Base-by-base conservation (phyloP, 1,139 yeast species). In the Hyphopichia pseudoburtonii region DNA sequence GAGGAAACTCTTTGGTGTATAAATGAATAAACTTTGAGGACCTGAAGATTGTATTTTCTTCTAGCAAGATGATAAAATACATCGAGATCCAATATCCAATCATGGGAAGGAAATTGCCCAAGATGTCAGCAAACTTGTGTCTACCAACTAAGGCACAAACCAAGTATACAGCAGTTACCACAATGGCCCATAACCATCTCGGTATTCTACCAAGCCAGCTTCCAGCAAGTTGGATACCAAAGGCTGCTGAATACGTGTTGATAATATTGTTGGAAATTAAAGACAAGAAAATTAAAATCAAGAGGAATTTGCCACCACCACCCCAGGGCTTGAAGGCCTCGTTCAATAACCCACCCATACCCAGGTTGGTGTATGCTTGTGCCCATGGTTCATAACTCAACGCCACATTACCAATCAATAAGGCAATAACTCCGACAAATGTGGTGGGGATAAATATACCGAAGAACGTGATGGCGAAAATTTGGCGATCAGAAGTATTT, bases 1-100 rank as follows among this genome's bases (percentile, higher is more conserved):
- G 23, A 7, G 19, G 18, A 44, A 81, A 76, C 47, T 84, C 92
- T 41, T 66, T 66, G 6, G 71, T 68, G 57, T 67, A 84, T 33
- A 82, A 56, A 43, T 72, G 69, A 27, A 64, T 54, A 42, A 80
- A 71, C 30, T 65, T 54, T 28, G 66, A 59, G 2, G 81, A 72
- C 14, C 62, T 43, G 45, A 58, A 57, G 5, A 57, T 19, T 7
- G 55, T 26, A 38, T 57, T 57, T 36, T 58, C 64, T 34, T 57
- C 60, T 9, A 55, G 29, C 25, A 57, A 47, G 8, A 58, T 38
- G 4, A 49, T 40, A 22, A 57, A 48, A 41, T 58, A 58, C 38
- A 57, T 56, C 18, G 62, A 54, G 17, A 56, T 53, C 64, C 64
- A 58, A 41, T 58, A 57, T 3, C 58, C 62, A 29, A 57, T 46